Conservation (phyloP, 1,139 yeast genomes). For the Yamadazyma sp. region DNA sequence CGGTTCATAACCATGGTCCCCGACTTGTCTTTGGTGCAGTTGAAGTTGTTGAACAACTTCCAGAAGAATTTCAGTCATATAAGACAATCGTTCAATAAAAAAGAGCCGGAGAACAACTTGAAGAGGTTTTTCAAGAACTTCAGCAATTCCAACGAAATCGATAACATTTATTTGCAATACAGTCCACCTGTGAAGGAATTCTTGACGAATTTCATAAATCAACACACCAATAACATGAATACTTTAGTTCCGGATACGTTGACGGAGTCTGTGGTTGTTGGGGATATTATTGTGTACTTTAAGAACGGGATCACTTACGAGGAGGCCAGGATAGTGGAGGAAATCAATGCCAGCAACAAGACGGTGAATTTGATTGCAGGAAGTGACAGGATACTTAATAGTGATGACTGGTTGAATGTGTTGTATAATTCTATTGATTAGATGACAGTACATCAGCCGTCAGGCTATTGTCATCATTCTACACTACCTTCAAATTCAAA, state of each 20-base stretch:
- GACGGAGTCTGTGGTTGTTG: constrained; percentile 40
- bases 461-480: too few relatives aligned
- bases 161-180: constrained; percentile 64
- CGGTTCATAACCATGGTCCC: constrained; percentile 27
- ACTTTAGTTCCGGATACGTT: constrained; percentile 17
- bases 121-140: constrained; percentile 27
- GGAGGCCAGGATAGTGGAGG: constrained; percentile 80
- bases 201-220: constrained; percentile 24
- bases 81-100: constrained; percentile 6
- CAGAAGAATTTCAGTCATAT: constrained; percentile 14
- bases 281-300: constrained; percentile 76
- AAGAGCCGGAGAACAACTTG: constrained; percentile 23
- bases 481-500: too few relatives aligned
- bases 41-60: constrained; percentile 33
- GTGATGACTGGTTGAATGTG: constrained; percentile 49
- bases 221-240: constrained; percentile 10
- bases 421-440: constrained; percentile 14
- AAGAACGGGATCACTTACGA: constrained; percentile 93
- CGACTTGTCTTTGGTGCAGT: constrained; percentile 38
- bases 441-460: too few relatives aligned
- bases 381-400: constrained; percentile 68
- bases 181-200: constrained; percentile 65
- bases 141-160: constrained; percentile 28
- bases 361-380: constrained; percentile 62
- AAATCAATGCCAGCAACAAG: constrained; percentile 58